These are phyloP conservation scores for Brassica rapa DNA, from an alignment of 345 rosid species.

Conservation along the genomic window DNA sequence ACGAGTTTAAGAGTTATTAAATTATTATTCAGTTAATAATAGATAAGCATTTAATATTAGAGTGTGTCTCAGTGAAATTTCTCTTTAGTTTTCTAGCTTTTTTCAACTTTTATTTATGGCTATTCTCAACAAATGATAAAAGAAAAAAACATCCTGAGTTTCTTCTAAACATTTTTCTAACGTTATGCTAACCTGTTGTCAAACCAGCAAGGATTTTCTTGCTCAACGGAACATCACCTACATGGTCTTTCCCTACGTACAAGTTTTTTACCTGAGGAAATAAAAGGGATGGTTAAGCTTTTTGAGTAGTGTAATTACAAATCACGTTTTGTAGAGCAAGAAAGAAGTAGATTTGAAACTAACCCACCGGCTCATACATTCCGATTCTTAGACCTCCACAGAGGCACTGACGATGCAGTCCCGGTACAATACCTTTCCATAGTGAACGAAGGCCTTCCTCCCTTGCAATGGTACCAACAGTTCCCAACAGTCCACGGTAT, in stretches of 20 bases:
- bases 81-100: too few relatives aligned
- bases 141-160: background rate
- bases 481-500: conserved; percentile 89
- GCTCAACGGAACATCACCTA: conserved; percentile 89
- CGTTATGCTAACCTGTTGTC: conserved; percentile 78
- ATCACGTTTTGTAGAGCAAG: background rate
- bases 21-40: too few relatives aligned
- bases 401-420: conserved; percentile 92
- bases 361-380: conserved; percentile 91
- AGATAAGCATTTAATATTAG: background rate
- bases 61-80: too few relatives aligned
- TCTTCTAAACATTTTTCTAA: conserved; percentile 5
- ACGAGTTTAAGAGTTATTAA: too few relatives aligned
- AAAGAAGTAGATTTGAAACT: conserved; percentile 36
- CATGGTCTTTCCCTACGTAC: conserved; percentile 79
- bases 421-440: conserved; percentile 96
- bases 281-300: conserved; percentile 29
- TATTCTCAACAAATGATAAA: background rate
- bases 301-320: background rate
- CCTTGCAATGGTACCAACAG: conserved; percentile 84
- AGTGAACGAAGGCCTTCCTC: conserved; percentile 92
- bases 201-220: conserved; percentile 98
- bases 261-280: conserved; percentile 71
- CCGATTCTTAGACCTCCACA: conserved; percentile 97
- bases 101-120: too few relatives aligned